Base-by-base conservation (phyloP, 805 yeast species). In the Cyberlindnera mrakii region DNA sequence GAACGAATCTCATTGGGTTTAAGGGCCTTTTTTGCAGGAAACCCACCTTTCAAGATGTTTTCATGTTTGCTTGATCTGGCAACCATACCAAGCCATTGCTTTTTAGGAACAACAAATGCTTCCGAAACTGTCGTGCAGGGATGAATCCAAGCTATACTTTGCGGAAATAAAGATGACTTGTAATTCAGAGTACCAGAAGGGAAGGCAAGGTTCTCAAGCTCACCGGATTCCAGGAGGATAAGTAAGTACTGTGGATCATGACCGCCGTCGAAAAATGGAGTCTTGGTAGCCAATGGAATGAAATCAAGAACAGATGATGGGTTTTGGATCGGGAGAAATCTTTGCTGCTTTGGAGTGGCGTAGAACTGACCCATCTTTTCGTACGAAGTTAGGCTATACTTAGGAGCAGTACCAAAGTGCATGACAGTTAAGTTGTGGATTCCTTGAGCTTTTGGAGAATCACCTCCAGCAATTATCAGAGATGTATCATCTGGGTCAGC, bases 11-110 rank as follows among this genome's bases (percentile, higher is more conserved):
- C 80, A 45, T 64, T 64, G 2, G 72, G 66, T 39, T 80, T 72
- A 33, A 72, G 61, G 27, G 66, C 67, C 18, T 74, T 70, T 29
- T 71, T 65, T 0, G 71, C 72, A 0, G 96, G 84, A 3, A 80
- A 75, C 5, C 99, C 99, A 39, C 99, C 99, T 42, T 71, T 73
- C 30, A 90, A 66, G 5, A 88, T 62, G 8, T 75, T 64, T 9
- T 65, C 69, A 13, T 65, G 61, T 34, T 55, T 50, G 38, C 64
- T 58, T 0, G 80, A 61, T n/a, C 74, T 63, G 8, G 76, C 68
- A 68, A 84, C 72, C 72, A 87, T 77, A n/a, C 95, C 87, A 34
- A 77, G 68, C 96, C 96, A 88, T 44, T 81, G 78, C 35, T 74
- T 74, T 33, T 80, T 69, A 5, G 80, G 80, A 6, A 83, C 80